These are phyloP conservation scores for Pleurozium schreberi DNA, from an alignment of 225 moss, liverwort and hornwort species.

Conservation along the genomic window DNA sequence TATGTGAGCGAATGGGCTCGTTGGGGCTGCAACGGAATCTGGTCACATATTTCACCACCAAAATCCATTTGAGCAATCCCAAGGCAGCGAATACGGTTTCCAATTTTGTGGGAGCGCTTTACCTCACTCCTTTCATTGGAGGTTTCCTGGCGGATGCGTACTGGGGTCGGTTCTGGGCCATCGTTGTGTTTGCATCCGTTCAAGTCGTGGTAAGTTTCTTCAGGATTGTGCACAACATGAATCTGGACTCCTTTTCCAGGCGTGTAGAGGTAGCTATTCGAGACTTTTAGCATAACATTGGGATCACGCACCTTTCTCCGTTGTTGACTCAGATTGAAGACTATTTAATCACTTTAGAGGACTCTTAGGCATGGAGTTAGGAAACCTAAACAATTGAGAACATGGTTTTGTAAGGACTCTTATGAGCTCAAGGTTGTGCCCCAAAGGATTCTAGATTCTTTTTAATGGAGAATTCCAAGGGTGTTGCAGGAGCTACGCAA, in stretches of 20 bases:
- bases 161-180: slow-evolving; percentile 90
- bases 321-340: not conserved
- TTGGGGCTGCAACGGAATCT: slow-evolving; percentile 86
- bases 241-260: not conserved
- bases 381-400: not conserved
- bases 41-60: slow-evolving; percentile 63
- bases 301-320: not conserved
- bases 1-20: slow-evolving; percentile 86
- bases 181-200: slow-evolving; percentile 48
- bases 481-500: not conserved
- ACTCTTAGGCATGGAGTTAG: not conserved
- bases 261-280: not conserved
- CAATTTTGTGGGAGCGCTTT: slow-evolving; percentile 91
- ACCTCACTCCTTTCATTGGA: slow-evolving; percentile 91
- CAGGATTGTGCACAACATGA: not conserved
- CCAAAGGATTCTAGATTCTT: not conserved
- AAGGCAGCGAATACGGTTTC: slow-evolving; percentile 92
- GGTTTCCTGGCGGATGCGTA: slow-evolving; percentile 90
- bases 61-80: slow-evolving; percentile 77
- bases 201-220: slow-evolving; percentile 53
- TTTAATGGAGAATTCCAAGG: not conserved
- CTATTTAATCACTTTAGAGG: not conserved
- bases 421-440: not conserved
- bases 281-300: not conserved
- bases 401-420: not conserved